Evolutionary conservation across 2,329 filamentous ascomycete species (phyloP).

Genomic region (Fusarium coicis): DNA sequence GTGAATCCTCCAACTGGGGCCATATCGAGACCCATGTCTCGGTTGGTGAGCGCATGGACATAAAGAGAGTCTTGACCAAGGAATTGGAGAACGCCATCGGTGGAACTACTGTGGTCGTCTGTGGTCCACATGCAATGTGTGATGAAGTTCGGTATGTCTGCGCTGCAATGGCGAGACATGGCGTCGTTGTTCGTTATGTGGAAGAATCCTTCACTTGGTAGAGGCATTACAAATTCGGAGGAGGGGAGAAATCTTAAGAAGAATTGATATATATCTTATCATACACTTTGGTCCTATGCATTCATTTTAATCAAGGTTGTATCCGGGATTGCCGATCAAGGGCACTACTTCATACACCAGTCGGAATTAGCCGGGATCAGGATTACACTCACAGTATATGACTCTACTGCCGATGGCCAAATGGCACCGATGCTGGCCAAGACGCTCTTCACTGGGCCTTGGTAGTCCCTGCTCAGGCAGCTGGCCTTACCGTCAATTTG

Average conservation of each 20-base stretch:
- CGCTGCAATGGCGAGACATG: slow-evolving; percentile 41
- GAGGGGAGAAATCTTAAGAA: background rate
- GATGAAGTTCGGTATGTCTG: slow-evolving; percentile 45
- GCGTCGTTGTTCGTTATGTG: slow-evolving; percentile 37
- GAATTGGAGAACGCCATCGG: slow-evolving; percentile 35
- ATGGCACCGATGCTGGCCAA: background rate
- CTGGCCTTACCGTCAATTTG: background rate
- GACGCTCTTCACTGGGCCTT: background rate
- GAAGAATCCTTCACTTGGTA: slow-evolving; percentile 40
- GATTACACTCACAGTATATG: too few relatives aligned
- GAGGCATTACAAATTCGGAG: fast-evolving
- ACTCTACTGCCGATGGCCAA: background rate
- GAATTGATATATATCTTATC: background rate
- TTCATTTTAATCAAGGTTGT: background rate
- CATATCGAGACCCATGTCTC: slow-evolving; percentile 45
- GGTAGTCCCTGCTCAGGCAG: background rate
- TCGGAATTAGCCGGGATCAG: background rate
- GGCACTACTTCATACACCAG: background rate
- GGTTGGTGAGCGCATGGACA: slow-evolving; percentile 44
- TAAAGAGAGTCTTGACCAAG: slow-evolving; percentile 40
- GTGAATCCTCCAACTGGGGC: slow-evolving; percentile 32
- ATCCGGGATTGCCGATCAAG: background rate
- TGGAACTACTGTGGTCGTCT: slow-evolving; percentile 46
- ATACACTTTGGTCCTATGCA: background rate
- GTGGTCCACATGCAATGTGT: slow-evolving; percentile 45